Evolutionary conservation across 352 stramenopile genomes (phyloP).

Genomic region (Peronospora farinosa): DNA sequence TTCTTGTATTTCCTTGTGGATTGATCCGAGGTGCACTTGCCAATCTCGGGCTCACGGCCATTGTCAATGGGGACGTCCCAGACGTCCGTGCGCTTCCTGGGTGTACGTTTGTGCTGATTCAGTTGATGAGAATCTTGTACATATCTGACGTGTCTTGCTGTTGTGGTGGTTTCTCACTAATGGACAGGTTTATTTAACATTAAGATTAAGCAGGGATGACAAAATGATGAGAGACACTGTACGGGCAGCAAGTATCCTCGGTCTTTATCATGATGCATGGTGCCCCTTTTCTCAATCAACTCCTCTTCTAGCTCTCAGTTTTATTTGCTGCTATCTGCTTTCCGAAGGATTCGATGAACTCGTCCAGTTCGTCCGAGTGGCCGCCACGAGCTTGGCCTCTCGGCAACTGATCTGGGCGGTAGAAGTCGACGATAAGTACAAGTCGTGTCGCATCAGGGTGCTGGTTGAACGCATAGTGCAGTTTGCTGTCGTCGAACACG

Average conservation of each 20-base stretch:
- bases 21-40: conserved; percentile 91
- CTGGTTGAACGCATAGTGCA: conserved; percentile 85
- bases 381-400: conserved; percentile 70
- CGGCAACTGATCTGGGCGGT: conserved; percentile 73
- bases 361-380: conserved; percentile 85
- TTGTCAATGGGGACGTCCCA: conserved; percentile 93
- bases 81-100: conserved; percentile 87
- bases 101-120: conserved; percentile 51
- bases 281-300: not conserved
- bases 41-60: conserved; percentile 91
- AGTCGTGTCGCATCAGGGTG: conserved; percentile 55
- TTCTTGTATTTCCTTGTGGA: conserved; percentile 93
- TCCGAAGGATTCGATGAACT: conserved; percentile 83
- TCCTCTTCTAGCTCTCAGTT: conserved; percentile 9
- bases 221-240: conserved; percentile 14
- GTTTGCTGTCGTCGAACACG: conserved; percentile 90
- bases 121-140: not conserved
- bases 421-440: conserved; percentile 87
- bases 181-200: conserved; percentile 88
- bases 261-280: conserved; percentile 10
- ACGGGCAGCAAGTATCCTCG: conserved; percentile 1
- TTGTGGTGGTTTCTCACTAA: conserved; percentile 1
- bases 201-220: conserved; percentile 75
- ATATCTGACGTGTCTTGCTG: not conserved
- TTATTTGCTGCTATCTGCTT: conserved; percentile 28